Evolutionary conservation across 2,329 filamentous ascomycete species (phyloP), one percentile per base, ranked within the genome.

Genomic region (Talaromyces sp.): DNA sequence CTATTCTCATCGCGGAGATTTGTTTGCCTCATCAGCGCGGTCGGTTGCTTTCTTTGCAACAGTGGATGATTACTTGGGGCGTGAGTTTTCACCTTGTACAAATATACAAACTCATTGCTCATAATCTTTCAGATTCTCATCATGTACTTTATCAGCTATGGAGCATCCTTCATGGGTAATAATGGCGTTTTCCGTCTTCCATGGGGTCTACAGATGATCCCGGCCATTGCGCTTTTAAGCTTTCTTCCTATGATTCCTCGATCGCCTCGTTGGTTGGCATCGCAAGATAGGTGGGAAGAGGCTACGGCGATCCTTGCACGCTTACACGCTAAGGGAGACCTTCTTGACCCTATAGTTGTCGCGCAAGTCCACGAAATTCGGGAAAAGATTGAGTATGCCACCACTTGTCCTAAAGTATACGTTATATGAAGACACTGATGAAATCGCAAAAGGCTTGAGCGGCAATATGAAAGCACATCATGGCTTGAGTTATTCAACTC

Each of bases 41-140:
- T 35, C 51, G 56, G 3, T 46, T 87, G 2, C 82, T 89, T 14
- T 82, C 81, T 2, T 72, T 87, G 3, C 86, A 89, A 63, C 86
- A 89, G 66, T 87, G 85, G 83, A 85, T 84, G 24, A 88, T 89
- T 39, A 88, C 85, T 1, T 87, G 85, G 83, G 86, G 86, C 43
- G 86, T 88, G 49, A 45, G 56, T 51, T 66, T 83, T 24, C 20
- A 6, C 32, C 14, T 2, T 14, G 14, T 13, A 5, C 16, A 29
- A 4, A 4, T 10, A 4, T 11, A 19, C 9, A 4, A 5, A 27
- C 24, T 9, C 14, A 29, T 1, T 29, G 8, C 9, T 10, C 5
- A 55, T 35, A 36, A 29, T 49, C 20, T 27, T 11, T 16, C 37
- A 58, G 50, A 60, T 55, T 14, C 32, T 56, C 10, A 58, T 78